Evolutionary conservation across 108 stramenopile genomes (phyloP).

Genomic region (Cyclotella atomus): DNA sequence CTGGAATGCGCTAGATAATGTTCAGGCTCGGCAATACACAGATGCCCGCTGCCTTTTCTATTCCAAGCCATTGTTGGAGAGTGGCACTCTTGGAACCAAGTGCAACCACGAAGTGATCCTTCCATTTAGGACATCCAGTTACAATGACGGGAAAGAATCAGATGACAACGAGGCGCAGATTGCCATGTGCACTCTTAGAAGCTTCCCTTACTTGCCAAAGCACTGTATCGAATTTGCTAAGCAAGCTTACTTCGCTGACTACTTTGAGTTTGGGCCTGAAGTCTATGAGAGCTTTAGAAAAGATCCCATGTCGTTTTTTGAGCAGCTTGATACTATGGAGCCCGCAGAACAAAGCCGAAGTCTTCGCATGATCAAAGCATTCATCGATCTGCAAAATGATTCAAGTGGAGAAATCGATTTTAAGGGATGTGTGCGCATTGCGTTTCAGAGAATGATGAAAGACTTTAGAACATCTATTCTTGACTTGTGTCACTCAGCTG

Average conservation of each 20-base stretch:
- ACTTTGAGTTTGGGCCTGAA: conserved; percentile 60
- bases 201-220: conserved; percentile 84
- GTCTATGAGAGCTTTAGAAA: conserved; percentile 55
- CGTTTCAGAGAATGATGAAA: conserved; percentile 56
- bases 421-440: conserved; percentile 49
- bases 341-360: conserved; percentile 48
- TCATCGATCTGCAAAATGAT: conserved; percentile 53
- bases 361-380: conserved; percentile 54
- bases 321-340: conserved; percentile 58
- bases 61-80: conserved; percentile 84
- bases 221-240: conserved; percentile 93
- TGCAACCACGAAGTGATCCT: conserved; percentile 76
- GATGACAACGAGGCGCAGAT: conserved; percentile 75
- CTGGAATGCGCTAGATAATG: conserved; percentile 91
- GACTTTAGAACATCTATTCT: conserved; percentile 56
- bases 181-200: conserved; percentile 90
- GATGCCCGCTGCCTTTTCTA: conserved; percentile 83
- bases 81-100: conserved; percentile 84
- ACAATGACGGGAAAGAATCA: conserved; percentile 86
- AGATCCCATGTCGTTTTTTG: conserved; percentile 47
- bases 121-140: conserved; percentile 79
- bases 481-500: conserved; percentile 49
- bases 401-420: conserved; percentile 55
- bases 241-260: conserved; percentile 60
- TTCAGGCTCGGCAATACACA: conserved; percentile 82